Base-by-base conservation (phyloP, 441 rosid species). In the Eruca vesicaria region DNA sequence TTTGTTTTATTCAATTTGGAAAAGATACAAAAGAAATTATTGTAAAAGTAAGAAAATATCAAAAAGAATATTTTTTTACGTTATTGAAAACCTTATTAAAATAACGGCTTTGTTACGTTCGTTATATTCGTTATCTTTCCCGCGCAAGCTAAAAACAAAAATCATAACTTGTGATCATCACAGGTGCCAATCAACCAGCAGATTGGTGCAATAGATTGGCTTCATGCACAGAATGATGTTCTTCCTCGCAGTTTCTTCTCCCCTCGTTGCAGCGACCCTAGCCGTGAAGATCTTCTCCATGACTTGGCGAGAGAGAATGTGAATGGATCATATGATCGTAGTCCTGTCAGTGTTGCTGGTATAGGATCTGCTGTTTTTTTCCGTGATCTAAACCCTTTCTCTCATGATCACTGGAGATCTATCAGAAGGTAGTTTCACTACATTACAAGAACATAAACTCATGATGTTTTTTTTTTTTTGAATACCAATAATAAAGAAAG, bases 191-290 rank as follows among this genome's bases (percentile, higher is more conserved):
- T 94, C 35, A 70, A 83, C 60, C 75, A 86, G 65, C 75, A 81
- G 63, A 83, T 90, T 5, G 89, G 84, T 41, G 96, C 98, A 61
- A 87, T 92, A 23, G 88, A 90, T 53, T 94, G 98, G 98, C 94
- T 92, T 21, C 89, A 87, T 66, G 89, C 93, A 10, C 98, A 92
- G 73, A 71, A 78, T 60, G 88, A 79, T 2, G 69, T 73, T 48
- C 89, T 86, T 66, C 90, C 97, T 14, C 90, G 96, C 52, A 82
- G 90, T 79, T 90, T 87, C 84, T 94, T 94, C 79, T 90, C 97
- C 1, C 87, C 86, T 32, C 85, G 26, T 23, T 3, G 96, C 76
- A 80, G 81, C 61, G 74, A 66, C 20, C n/a, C 41, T 20, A 72
- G 76, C 21, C 71, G 52, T 29, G 76, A 78, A 28, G 82, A 82